Conservation (phyloP, 345 rosid species). For the Odontarrhena argentea region DNA sequence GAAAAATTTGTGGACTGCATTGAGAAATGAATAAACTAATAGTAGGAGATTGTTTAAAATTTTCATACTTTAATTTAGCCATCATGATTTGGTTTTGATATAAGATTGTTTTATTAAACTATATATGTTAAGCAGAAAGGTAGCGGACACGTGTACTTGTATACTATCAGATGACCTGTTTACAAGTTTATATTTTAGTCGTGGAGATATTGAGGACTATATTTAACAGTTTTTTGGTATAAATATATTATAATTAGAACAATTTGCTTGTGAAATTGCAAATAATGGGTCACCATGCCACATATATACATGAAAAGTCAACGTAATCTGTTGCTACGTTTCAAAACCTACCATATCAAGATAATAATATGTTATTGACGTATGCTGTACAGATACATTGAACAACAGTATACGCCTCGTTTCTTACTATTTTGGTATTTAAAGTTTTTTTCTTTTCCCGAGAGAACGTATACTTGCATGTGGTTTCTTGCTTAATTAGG, state of each 20-base stretch:
- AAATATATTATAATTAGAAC: not conserved
- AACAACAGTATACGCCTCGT: conserved; percentile 4
- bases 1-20: no score
- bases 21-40: no score
- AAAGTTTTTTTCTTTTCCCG: not conserved
- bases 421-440: conserved; percentile 6
- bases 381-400: conserved; percentile 28
- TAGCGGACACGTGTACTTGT: no score
- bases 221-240: not conserved
- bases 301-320: conserved; percentile 13
- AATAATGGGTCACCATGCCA: conserved; percentile 17
- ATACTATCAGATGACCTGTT: no score
- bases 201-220: not conserved
- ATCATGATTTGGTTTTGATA: no score
- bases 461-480: not conserved
- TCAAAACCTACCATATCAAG: conserved; percentile 30
- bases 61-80: no score
- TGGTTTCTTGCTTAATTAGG: no score
- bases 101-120: no score
- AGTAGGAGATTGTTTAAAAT: no score
- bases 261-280: conserved; percentile 23
- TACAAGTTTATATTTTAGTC: no score
- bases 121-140: no score
- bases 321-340: conserved; percentile 21
- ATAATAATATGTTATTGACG: not conserved